These are phyloP conservation scores for Fusarium aywerte DNA, from an alignment of 2,329 filamentous ascomycete genomes.

Conservation along the genomic window DNA sequence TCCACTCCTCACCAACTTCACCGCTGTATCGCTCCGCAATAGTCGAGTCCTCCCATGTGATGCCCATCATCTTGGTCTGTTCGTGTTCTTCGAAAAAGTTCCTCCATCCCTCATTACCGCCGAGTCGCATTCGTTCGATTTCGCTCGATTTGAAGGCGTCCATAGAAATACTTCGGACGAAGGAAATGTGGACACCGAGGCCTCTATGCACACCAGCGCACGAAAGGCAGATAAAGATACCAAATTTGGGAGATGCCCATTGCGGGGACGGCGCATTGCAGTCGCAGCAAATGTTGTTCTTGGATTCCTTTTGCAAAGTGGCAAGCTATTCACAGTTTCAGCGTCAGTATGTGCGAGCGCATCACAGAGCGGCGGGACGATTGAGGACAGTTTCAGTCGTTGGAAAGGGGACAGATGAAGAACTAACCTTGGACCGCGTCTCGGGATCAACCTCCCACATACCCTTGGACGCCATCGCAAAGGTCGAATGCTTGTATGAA, in stretches of 20 bases:
- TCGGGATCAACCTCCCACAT: conserved; percentile 99
- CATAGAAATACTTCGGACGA: conserved; percentile 98
- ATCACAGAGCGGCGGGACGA: conserved; percentile 1
- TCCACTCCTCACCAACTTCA: conserved; percentile 93
- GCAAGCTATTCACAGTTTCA: conserved; percentile 70
- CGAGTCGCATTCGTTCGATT: conserved; percentile 91
- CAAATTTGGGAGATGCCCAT: conserved; percentile 98
- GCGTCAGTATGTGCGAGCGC: conserved; percentile 27
- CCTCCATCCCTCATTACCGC: conserved; percentile 89
- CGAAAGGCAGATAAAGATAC: conserved; percentile 97
- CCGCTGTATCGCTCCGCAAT: conserved; percentile 92
- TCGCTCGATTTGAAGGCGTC: conserved; percentile 95
- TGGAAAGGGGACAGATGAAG: conserved; percentile 14
- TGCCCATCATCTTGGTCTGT: conserved; percentile 72
- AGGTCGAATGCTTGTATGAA: conserved; percentile 3
- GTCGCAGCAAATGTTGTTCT: conserved; percentile 93
- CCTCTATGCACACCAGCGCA: conserved; percentile 96
- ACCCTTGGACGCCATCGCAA: conserved; percentile 72
- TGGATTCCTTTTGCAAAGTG: conserved; percentile 87
- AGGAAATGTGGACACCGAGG: conserved; percentile 97
- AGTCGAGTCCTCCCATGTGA: conserved; percentile 85
- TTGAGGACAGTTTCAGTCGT: conserved; percentile 5
- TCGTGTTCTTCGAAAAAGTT: conserved; percentile 83
- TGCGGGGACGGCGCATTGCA: conserved; percentile 95
- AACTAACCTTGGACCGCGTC: conserved; percentile 87